These are phyloP conservation scores for Mycena sanguinolenta DNA, from an alignment of 768 basidiomycete genomes.

Conservation along the genomic window DNA sequence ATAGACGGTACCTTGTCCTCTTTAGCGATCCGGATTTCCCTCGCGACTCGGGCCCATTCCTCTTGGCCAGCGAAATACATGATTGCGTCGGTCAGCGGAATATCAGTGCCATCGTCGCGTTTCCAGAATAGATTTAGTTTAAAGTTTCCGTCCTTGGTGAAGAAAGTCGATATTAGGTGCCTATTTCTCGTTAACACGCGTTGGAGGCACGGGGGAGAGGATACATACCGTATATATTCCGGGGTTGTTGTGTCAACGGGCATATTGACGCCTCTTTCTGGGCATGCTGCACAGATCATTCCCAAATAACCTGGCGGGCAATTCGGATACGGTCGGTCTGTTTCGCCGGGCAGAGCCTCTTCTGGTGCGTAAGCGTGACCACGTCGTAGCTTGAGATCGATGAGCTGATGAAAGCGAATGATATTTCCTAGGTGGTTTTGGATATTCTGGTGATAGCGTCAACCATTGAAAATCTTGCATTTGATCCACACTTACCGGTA, in stretches of 20 bases:
- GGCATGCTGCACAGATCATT: not conserved
- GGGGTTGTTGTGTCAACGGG: not conserved
- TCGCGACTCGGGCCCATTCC: not conserved
- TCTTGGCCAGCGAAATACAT: constrained; percentile 12
- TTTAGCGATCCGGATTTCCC: not conserved
- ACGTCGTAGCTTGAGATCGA: not conserved
- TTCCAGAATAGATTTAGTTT: not conserved
- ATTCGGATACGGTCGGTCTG: not conserved
- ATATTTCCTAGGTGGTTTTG: not conserved
- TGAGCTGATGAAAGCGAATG: not conserved
- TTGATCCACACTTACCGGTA: not conserved
- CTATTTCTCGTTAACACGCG: not conserved
- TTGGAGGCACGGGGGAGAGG: not conserved
- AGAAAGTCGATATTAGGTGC: not conserved
- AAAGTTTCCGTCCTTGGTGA: not conserved
- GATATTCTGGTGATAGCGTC: not conserved
- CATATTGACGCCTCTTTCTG: not conserved
- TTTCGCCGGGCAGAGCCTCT: not conserved
- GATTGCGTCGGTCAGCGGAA: not conserved
- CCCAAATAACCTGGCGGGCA: not conserved
- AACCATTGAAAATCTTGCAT: not conserved
- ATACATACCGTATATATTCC: not conserved
- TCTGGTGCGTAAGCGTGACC: not conserved
- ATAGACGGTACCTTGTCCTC: constrained; percentile 3
- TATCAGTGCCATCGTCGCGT: constrained; percentile 18